Evolutionary conservation across 2,329 filamentous ascomycete genomes (phyloP).

Genomic region (Monosporascus sp.): DNA sequence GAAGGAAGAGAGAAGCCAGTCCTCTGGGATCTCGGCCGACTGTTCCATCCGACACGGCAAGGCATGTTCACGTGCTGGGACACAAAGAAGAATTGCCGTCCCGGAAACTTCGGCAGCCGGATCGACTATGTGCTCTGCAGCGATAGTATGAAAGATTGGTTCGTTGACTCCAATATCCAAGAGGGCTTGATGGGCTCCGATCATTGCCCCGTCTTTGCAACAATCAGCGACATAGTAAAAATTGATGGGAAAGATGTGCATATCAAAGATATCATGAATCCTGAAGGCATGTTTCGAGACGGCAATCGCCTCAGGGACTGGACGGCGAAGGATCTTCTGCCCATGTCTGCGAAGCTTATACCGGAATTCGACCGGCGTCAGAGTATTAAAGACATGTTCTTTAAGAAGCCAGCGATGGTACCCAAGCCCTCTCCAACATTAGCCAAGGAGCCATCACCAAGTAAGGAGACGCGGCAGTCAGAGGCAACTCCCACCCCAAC

Average conservation of each 20-base stretch:
- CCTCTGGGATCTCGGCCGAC: conserved; percentile 77
- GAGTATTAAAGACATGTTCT: conserved; percentile 93
- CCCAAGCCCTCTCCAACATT: conserved; percentile 11
- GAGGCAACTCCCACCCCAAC: not conserved
- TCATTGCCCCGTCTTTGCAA: conserved; percentile 87
- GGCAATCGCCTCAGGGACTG: conserved; percentile 64
- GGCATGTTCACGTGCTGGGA: conserved; percentile 99
- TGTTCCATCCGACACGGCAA: conserved; percentile 69
- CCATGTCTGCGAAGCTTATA: conserved; percentile 75
- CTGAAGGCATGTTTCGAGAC: conserved; percentile 61
- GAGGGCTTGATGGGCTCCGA: conserved; percentile 92
- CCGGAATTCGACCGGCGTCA: conserved; percentile 81
- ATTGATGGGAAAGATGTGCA: conserved; percentile 43
- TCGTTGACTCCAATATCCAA: conserved; percentile 77
- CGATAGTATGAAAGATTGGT: conserved; percentile 72
- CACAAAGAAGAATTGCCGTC: conserved; percentile 89
- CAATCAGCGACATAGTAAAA: conserved; percentile 58
- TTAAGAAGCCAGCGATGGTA: conserved; percentile 42
- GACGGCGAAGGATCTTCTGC: conserved; percentile 59
- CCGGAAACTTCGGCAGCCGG: conserved; percentile 84
- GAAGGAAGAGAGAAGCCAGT: conserved; percentile 64
- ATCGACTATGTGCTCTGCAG: conserved; percentile 94
- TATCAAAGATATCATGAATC: conserved; percentile 73
- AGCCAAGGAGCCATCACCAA: conserved; percentile 3
- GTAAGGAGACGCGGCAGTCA: not conserved